Percentiles rank a stretch among this genome's conserved stretches.
Evolutionary conservation across 2,329 filamentous ascomycete species (phyloP).

Genomic region (Aspergillus brunneoviolaceus): DNA sequence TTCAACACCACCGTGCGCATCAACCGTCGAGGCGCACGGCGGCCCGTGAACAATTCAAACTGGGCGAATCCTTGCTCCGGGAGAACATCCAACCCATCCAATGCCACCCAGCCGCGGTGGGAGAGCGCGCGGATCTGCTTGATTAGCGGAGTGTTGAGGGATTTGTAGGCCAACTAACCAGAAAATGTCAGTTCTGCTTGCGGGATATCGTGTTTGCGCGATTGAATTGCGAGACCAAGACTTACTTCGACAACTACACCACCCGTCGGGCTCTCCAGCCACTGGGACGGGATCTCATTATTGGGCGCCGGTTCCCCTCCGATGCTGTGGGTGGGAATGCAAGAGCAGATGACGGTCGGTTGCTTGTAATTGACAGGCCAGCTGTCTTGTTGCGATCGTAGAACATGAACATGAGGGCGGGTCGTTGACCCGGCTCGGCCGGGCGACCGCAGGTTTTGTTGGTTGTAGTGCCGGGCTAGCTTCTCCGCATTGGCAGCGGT

Average conservation of each 20-base stretch:
- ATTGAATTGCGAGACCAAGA: not conserved
- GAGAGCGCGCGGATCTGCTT: constrained; percentile 38
- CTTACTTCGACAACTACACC: constrained; percentile 44
- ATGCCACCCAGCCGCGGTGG: constrained; percentile 40
- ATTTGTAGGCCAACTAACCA: constrained; percentile 37
- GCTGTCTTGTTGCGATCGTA: constrained; percentile 29
- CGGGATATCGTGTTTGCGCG: too few species aligned
- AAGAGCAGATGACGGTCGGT: constrained; percentile 40
- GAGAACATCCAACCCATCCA: constrained; percentile 42
- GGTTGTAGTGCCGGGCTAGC: constrained; percentile 38
- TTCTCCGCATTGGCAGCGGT: constrained; percentile 37
- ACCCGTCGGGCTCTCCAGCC: constrained; percentile 41
- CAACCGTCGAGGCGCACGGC: constrained; percentile 38
- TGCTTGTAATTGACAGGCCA: constrained; percentile 38
- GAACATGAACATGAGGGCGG: constrained; percentile 28
- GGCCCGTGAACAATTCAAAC: constrained; percentile 41
- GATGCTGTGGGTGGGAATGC: constrained; percentile 40
- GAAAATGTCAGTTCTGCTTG: not conserved
- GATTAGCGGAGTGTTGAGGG: constrained; percentile 39
- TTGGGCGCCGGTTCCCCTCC: constrained; percentile 36
- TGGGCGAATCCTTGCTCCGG: constrained; percentile 44
- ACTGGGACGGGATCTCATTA: constrained; percentile 36
- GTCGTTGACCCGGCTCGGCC: constrained; percentile 17
- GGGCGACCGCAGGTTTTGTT: constrained; percentile 27
- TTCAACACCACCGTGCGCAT: constrained; percentile 39